Evolutionary conservation across 306 rosid species (phyloP).

Genomic region (Ceratonia siliqua): DNA sequence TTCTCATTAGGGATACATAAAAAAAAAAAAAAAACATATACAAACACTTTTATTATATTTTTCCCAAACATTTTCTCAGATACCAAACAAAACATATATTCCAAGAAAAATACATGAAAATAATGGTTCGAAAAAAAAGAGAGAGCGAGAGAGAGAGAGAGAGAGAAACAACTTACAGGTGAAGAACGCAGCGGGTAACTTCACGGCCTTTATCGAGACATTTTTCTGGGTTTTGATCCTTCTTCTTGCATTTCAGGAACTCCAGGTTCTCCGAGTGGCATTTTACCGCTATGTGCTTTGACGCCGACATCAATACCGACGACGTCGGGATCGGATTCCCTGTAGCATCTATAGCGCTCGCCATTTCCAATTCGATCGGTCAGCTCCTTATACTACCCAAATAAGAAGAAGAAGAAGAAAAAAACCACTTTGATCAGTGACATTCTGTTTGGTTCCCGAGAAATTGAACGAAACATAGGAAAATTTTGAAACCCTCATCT

Average conservation of each 20-base stretch:
- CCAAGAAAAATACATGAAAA: neutral
- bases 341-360: slow-evolving; percentile 72
- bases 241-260: slow-evolving; percentile 87
- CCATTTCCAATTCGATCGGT: slow-evolving; percentile 50
- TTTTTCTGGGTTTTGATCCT: slow-evolving; percentile 87
- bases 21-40: neutral
- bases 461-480: slow-evolving; percentile 8
- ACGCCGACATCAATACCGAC: slow-evolving; percentile 82
- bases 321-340: slow-evolving; percentile 96
- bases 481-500: neutral
- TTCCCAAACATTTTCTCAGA: slow-evolving; percentile 5
- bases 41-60: neutral
- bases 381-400: neutral
- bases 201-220: slow-evolving; percentile 89
- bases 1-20: neutral
- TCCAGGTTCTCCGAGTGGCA: slow-evolving; percentile 86
- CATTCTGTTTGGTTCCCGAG: slow-evolving; percentile 26
- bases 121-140: neutral
- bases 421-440: neutral
- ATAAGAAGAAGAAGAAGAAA: too few relatives aligned
- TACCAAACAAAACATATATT: neutral
- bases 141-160: neutral
- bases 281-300: slow-evolving; percentile 74
- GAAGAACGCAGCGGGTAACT: slow-evolving; percentile 88
- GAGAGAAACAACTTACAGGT: slow-evolving; percentile 55